These are phyloP conservation scores for Triticum timopheevii DNA, from an alignment of 176 grass and related monocot genomes.

Conservation along the genomic window DNA sequence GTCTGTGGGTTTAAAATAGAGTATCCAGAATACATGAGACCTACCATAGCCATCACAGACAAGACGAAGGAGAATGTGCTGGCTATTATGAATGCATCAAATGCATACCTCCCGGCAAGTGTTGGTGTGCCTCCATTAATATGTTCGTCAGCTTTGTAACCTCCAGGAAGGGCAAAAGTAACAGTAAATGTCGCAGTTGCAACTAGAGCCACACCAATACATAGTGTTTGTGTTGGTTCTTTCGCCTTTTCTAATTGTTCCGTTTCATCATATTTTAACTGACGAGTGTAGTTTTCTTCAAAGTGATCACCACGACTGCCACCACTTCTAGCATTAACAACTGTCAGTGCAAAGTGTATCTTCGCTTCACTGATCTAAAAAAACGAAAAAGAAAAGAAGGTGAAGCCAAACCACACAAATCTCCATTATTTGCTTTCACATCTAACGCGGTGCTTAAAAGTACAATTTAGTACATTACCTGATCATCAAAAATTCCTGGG, in stretches of 20 bases:
- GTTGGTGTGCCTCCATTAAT: not conserved
- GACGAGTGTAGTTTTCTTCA: not conserved
- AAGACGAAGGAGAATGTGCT: not conserved
- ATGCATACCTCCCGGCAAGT: constrained; percentile 5
- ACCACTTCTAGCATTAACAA: constrained; percentile 1
- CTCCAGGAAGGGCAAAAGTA: constrained; percentile 10
- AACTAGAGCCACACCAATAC: not conserved
- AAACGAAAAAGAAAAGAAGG: not conserved
- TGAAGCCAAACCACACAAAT: not conserved
- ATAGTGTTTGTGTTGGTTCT: not conserved
- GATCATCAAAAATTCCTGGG: not conserved
- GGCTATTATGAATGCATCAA: not conserved
- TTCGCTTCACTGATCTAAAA: not conserved
- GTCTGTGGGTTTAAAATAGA: not conserved
- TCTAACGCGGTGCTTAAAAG: not conserved
- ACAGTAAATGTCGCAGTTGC: not conserved
- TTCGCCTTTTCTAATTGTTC: not conserved
- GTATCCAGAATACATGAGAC: constrained; percentile 6
- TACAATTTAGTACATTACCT: not conserved
- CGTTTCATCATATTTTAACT: not conserved
- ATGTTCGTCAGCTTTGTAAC: not conserved
- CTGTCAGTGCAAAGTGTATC: constrained; percentile 10
- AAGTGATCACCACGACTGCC: not conserved
- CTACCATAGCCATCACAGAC: not conserved
- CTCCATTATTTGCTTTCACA: not conserved